Conservation (phyloP, 2,329 filamentous ascomycete genomes). For the Septoria linicola region DNA sequence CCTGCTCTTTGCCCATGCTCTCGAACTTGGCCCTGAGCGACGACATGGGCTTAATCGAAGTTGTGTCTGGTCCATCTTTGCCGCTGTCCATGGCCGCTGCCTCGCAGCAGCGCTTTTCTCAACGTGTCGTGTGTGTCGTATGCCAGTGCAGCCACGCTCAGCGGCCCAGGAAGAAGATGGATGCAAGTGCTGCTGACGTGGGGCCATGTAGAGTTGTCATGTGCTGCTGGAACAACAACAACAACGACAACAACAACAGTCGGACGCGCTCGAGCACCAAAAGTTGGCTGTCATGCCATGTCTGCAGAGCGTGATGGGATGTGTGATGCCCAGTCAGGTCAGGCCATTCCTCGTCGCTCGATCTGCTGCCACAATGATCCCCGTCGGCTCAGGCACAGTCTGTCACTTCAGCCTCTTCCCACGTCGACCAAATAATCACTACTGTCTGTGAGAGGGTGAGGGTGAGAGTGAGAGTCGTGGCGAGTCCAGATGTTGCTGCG, state of each 20-base stretch:
- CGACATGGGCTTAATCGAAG: conserved; percentile 79
- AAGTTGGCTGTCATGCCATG: not conserved
- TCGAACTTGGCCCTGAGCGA: conserved; percentile 79
- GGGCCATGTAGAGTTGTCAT: no score
- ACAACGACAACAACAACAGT: no score
- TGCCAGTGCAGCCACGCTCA: no score
- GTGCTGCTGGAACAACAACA: not conserved
- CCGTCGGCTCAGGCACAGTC: conserved; percentile 6
- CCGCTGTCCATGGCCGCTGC: conserved; percentile 26
- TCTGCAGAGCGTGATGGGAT: not conserved
- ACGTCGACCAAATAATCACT: no score
- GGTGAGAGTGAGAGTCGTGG: no score
- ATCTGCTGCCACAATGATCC: not conserved
- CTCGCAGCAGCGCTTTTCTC: conserved; percentile 5
- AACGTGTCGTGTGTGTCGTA: no score
- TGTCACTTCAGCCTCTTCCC: no score
- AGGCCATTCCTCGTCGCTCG: conserved; percentile 8
- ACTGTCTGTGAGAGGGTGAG: no score
- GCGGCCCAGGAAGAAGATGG: no score
- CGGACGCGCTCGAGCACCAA: no score
- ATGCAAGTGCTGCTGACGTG: no score
- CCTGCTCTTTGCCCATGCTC: conserved; percentile 55
- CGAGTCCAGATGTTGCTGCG: no score
- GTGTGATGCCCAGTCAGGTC: not conserved
- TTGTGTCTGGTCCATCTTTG: conserved; percentile 68